Base-by-base conservation (phyloP, 441 rosid species). In the Macaranga tanarius region DNA sequence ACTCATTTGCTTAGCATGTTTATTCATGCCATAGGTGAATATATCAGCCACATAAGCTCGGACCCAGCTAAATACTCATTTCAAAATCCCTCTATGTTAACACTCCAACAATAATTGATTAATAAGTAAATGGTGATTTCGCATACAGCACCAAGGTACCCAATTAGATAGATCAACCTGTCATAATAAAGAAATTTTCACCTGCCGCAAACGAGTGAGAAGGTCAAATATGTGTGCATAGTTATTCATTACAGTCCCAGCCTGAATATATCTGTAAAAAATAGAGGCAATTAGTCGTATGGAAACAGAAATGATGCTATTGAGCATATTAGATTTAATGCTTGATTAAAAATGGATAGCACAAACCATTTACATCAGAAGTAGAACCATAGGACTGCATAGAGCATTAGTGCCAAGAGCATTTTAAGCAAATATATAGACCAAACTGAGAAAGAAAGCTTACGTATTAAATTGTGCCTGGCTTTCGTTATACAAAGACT, bases 171-270 rank as follows among this genome's bases (percentile, higher is more conserved):
- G 3, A 54, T 55, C 31, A 60, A 44, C 22, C 17, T 25, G 16
- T 48, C 25, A 45, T 51, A 23, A 54, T 31, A 3, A 9, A 71
- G 63, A 26, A 63, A 45, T 51, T 65, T 75, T 70, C 65, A 91
- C 99, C 96, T 90, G 98, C 70, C 99, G 93, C 88, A 95, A 76
- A 67, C 98, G 98, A 11, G 95, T 93, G 38, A 95, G 95, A 73
- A 93, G 98, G 75, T 88, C 98, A 83, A 95, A 93, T 78, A 95
- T 93, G 81, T 91, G 95, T 50, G 96, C 97, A 78, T 88, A 93
- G 76, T 95, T 95, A 82, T 89, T 90, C 97, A 89, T 84, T 70
- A 95, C 73, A 45, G 97, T 95, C 72, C 99, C 99, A 57, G 92
- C 89, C 70, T 83, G 78, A 55, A 88, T 83, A 83, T 91, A 95